Evolutionary conservation across 164 flowering plant species (phyloP).

Genomic region (Nymphaea thermarum): DNA sequence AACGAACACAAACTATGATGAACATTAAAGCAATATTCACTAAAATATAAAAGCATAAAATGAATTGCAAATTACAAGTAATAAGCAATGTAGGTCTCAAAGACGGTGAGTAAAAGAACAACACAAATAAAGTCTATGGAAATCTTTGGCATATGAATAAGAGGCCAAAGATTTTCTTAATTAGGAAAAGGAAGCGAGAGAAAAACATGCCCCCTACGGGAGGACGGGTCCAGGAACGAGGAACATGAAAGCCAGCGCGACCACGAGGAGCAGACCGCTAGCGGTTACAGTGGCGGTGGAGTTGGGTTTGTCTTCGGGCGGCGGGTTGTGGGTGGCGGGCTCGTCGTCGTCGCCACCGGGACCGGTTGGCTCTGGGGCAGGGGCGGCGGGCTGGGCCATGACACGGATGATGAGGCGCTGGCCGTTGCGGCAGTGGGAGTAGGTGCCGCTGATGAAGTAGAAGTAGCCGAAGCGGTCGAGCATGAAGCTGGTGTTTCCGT

Average conservation of each 20-base stretch:
- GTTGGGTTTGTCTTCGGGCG: not conserved
- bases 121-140: no score
- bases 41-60: no score
- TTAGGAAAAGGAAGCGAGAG: no score
- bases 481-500: slow-evolving; percentile 27
- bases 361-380: not conserved
- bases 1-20: no score
- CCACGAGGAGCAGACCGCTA: not conserved
- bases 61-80: no score
- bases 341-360: slow-evolving; percentile 6
- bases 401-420: slow-evolving; percentile 37
- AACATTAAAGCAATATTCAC: no score
- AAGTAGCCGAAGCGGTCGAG: slow-evolving; percentile 39
- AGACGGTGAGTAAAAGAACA: no score
- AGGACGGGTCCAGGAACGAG: no score
- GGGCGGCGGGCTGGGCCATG: slow-evolving; percentile 21
- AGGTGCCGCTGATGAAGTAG: slow-evolving; percentile 44
- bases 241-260: not conserved
- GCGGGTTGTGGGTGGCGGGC: not conserved
- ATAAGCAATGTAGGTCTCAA: no score
- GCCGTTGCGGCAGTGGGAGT: slow-evolving; percentile 31
- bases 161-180: no score
- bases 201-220: no score
- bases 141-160: no score
- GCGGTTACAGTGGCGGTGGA: not conserved